Percentiles rank a stretch among this genome's conserved stretches.
Evolutionary conservation across 2,329 filamentous ascomycete species (phyloP).

Genomic region (Phoma herbarum): DNA sequence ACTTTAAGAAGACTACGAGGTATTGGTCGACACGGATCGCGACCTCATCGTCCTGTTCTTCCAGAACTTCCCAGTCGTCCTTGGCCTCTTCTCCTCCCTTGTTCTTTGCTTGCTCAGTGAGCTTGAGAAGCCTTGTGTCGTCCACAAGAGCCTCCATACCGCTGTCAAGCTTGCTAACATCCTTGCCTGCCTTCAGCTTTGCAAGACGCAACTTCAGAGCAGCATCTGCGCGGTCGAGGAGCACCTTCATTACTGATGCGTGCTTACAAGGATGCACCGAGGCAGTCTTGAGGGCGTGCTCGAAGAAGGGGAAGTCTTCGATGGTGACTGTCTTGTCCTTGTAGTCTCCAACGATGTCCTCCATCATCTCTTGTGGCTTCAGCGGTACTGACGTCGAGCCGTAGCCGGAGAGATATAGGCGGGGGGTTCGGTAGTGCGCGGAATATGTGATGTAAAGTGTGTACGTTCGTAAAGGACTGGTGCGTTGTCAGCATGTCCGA

Average conservation of each 20-base stretch:
- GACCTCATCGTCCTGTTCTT: constrained; percentile 73
- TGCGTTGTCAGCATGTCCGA: constrained; percentile 23
- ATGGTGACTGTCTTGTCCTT: constrained; percentile 98
- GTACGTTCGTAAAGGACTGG: constrained; percentile 87
- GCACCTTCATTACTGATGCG: constrained; percentile 95
- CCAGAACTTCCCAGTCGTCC: constrained; percentile 70
- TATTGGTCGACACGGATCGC: constrained; percentile 91
- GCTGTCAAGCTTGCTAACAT: constrained; percentile 60
- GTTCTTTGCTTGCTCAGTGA: constrained; percentile 61
- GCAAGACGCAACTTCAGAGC: constrained; percentile 88
- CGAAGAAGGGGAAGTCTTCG: constrained; percentile 96
- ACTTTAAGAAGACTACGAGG: constrained; percentile 86
- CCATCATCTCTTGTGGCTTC: constrained; percentile 88
- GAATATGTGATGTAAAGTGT: constrained; percentile 98
- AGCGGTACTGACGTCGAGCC: constrained; percentile 80
- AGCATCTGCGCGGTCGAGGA: constrained; percentile 93
- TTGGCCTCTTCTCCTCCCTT: constrained; percentile 54
- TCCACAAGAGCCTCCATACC: constrained; percentile 89
- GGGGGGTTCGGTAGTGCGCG: constrained; percentile 94
- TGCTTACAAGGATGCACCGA: constrained; percentile 98
- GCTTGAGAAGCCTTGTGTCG: constrained; percentile 71
- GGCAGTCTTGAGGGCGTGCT: constrained; percentile 91
- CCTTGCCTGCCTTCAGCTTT: constrained; percentile 74
- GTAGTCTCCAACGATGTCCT: constrained; percentile 95
- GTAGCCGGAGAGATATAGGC: constrained; percentile 94